phyloP scores from a whole-genome alignment of 345 rosid genomes.

The Brassica incana region DNA sequence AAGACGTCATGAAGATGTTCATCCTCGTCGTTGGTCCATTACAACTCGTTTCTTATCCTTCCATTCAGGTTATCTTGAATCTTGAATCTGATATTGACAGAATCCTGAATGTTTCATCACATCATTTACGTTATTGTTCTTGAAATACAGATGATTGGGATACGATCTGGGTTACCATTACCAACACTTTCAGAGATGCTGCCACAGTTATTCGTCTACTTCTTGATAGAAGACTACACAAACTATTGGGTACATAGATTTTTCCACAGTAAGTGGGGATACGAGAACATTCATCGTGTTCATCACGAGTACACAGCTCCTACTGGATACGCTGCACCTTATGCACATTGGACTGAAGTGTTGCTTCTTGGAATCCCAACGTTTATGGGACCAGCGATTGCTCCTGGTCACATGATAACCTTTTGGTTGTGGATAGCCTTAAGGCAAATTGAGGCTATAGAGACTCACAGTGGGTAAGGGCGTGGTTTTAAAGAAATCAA shows the following conservation, averaged over 20 bases:
- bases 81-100: not conserved
- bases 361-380: not conserved
- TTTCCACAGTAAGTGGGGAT: not conserved
- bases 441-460: not conserved
- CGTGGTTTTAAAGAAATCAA: not conserved
- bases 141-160: not conserved
- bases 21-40: constrained; percentile 2
- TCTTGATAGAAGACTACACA: not conserved
- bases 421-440: constrained; percentile 2
- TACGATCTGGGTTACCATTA: not conserved
- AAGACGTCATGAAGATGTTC: not conserved
- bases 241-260: not conserved
- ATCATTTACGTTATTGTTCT: not conserved
- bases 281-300: not conserved
- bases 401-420: constrained; percentile 2
- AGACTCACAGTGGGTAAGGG: constrained; percentile 5
- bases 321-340: not conserved
- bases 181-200: not conserved
- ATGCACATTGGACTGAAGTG: not conserved
- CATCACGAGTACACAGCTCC: constrained; percentile 1
- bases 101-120: not conserved
- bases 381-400: constrained; percentile 2
- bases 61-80: not conserved
- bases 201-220: not conserved
- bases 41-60: not conserved